Evolutionary conservation across 1,139 yeast species (phyloP), one percentile per base, ranked within the genome.

Genomic region (Suhomyces atakaporum): DNA sequence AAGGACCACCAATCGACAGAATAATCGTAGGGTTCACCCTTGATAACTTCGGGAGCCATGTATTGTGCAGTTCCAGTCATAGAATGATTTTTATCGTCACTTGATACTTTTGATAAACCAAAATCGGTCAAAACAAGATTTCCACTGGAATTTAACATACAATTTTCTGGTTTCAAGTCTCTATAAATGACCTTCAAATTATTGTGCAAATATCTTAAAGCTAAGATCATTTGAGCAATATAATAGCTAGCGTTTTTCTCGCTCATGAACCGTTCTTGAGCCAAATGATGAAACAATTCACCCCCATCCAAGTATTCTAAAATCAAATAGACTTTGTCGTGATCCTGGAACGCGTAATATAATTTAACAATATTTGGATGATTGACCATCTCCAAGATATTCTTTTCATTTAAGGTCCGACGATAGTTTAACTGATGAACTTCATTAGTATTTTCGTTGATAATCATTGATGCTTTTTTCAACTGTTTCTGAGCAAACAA

Each of bases 1-100:
- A 92, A 68, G 0, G 97, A 88, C 95, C 97, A 92, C 95, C 97
- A 92, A 57, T 92, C 98, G 8, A 94, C 96, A 7, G 81, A 75
- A 46, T 77, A 82, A 46, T 89, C 92, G 56, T 92, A 92, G n/a
- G 84, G 81, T 45, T 83, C 79, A 16, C 96, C 96, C 35, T 77
- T 78, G 18, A 92, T 63, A 21, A 92, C 85, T 58, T 92, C 97
- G 1, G 98, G 98, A 0, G 97, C 97, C 87, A 90, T 89, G 57
- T 89, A 90, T 60, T 89, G 96, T 0, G 96, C 95, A 0, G 97
- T 90, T 0, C 97, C 98, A 21, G 89, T 84, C 55, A 90, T 78
- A 2, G 96, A 82, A 50, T 77, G 84, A 36, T 73, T 66, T 40
- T 54, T 49, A 42, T 63, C 65, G 15, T 58, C 63, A 28, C 67